Conservation (phyloP, 768 basidiomycete species). For the Phylloporus sp. region DNA sequence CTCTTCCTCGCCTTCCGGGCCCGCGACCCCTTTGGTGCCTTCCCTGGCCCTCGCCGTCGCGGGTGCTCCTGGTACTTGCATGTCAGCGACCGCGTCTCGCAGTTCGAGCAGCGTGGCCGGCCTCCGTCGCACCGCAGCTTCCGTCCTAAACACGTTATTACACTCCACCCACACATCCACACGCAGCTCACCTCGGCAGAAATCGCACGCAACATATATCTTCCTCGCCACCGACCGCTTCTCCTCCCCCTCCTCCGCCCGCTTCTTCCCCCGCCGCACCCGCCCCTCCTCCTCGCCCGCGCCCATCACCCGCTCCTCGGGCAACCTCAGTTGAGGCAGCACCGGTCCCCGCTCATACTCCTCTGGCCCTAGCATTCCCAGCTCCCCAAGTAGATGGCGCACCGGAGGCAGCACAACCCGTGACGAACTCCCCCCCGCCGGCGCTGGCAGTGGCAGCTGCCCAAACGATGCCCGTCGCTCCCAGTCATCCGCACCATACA, state of each 20-base stretch:
- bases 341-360: constrained; percentile 21
- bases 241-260: constrained; percentile 15
- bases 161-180: not conserved
- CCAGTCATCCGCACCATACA: constrained; percentile 25
- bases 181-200: constrained; percentile 61
- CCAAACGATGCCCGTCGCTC: constrained; percentile 23
- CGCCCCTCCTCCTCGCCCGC: constrained; percentile 11
- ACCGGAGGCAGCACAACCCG: constrained; percentile 29
- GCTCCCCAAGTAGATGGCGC: constrained; percentile 21
- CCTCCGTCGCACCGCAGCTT: constrained; percentile 74
- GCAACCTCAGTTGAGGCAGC: constrained; percentile 29
- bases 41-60: constrained; percentile 70
- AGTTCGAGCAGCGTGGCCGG: constrained; percentile 61
- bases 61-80: constrained; percentile 53
- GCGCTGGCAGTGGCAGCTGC: constrained; percentile 5
- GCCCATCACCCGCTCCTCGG: constrained; percentile 11
- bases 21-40: constrained; percentile 60
- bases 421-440: constrained; percentile 17
- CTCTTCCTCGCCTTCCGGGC: constrained; percentile 37
- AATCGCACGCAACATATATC: constrained; percentile 62
- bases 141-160: constrained; percentile 44
- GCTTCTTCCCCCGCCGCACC: constrained; percentile 17
- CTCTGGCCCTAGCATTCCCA: constrained; percentile 17
- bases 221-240: constrained; percentile 23
- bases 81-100: constrained; percentile 45